phyloP scores from a whole-genome alignment of 352 stramenopile species.

The Plasmopara muralis region DNA sequence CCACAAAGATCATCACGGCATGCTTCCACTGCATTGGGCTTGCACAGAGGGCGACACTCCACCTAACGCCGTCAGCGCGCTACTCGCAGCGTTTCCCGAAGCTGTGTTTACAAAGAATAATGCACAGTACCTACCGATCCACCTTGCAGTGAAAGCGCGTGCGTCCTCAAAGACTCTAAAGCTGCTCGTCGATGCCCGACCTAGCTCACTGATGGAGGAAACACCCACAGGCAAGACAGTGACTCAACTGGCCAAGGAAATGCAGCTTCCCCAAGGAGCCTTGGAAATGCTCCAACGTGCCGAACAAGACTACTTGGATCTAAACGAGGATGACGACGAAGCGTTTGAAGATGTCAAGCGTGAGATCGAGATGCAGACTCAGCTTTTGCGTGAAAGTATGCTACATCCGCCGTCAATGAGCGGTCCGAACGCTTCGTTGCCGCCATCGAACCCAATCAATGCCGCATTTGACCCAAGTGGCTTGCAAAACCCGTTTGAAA shows the following conservation, averaged over 20 bases:
- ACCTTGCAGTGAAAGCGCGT: conserved; percentile 69
- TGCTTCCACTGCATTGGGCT: conserved; percentile 80
- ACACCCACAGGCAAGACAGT: conserved; percentile 68
- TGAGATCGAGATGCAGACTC: conserved; percentile 69
- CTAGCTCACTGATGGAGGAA: conserved; percentile 62
- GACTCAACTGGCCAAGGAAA: conserved; percentile 55
- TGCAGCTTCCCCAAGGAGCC: conserved; percentile 32
- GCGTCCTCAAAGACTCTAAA: conserved; percentile 42
- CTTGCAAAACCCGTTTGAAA: conserved; percentile 30
- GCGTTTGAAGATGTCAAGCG: conserved; percentile 61
- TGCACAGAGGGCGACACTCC: conserved; percentile 78
- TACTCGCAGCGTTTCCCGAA: conserved; percentile 69
- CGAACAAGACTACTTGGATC: conserved; percentile 63
- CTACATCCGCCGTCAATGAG: conserved; percentile 34
- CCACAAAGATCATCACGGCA: conserved; percentile 79
- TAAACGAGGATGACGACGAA: conserved; percentile 53
- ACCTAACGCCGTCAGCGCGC: conserved; percentile 41
- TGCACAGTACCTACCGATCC: conserved; percentile 74
- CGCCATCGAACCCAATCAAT: conserved; percentile 21
- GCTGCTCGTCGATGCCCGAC: conserved; percentile 54
- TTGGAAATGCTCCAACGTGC: conserved; percentile 64
- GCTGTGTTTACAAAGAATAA: conserved; percentile 77
- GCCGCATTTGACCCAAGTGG: conserved; percentile 24
- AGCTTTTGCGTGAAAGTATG: conserved; percentile 72
- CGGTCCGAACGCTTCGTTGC: conserved; percentile 26